phyloP scores from a whole-genome alignment of 2,329 filamentous ascomycete genomes.

The Blastomyces silverae region DNA sequence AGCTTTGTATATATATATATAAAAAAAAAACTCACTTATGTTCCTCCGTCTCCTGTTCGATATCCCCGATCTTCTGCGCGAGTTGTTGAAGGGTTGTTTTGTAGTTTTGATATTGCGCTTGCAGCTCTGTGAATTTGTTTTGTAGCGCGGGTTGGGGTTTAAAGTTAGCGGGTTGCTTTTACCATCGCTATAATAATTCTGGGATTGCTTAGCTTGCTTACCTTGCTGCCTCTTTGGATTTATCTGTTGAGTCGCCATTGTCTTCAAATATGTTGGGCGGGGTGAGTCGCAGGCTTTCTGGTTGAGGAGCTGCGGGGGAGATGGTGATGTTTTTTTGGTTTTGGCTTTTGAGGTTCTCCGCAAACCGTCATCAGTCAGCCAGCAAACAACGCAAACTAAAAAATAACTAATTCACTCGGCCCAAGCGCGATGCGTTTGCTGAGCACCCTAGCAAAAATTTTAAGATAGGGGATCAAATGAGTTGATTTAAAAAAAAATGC shows the following conservation, averaged over 20 bases:
- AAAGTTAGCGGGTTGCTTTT: too few species aligned
- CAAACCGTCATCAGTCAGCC: too few species aligned
- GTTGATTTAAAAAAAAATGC: too few species aligned
- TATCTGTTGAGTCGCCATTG: constrained; percentile 38
- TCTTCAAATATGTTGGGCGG: constrained; percentile 12
- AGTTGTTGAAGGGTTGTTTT: constrained; percentile 77
- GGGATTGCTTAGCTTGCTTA: constrained; percentile 28
- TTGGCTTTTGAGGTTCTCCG: too few species aligned
- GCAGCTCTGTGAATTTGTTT: constrained; percentile 37
- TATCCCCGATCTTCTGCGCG: constrained; percentile 92
- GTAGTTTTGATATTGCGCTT: constrained; percentile 48
- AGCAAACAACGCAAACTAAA: too few species aligned
- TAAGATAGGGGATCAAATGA: too few species aligned
- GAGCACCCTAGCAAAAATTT: too few species aligned
- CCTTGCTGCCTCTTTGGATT: constrained; percentile 45
- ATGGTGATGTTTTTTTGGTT: neutral
- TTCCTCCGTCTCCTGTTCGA: constrained; percentile 95
- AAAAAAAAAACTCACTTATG: constrained; percentile 72
- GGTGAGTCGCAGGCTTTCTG: neutral
- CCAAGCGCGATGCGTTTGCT: too few species aligned
- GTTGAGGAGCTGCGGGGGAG: neutral
- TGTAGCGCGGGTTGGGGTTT: too few species aligned
- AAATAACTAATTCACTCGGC: too few species aligned
- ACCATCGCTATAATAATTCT: neutral
- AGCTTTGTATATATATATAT: neutral